Evolutionary conservation across 116 monocot species (phyloP).

Genomic region (Iris pallida): DNA sequence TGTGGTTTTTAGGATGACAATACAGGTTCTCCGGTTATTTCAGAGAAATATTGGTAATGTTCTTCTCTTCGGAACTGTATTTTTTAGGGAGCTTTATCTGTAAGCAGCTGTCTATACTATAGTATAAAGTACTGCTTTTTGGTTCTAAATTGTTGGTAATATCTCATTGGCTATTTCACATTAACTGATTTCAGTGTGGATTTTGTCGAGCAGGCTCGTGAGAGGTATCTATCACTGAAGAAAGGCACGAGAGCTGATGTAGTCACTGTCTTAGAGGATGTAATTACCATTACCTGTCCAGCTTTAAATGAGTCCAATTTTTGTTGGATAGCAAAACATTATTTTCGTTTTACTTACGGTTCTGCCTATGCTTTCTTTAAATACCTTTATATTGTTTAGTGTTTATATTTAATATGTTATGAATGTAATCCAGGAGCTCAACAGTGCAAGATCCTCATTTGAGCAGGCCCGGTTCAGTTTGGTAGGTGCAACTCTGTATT

Average conservation of each 20-base stretch:
- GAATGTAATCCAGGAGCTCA: constrained; percentile 63
- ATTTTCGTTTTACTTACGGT: not conserved
- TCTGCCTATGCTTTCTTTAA: constrained; percentile 3
- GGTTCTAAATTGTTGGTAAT: not conserved
- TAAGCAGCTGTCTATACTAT: too few relatives aligned
- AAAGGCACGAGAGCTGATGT: constrained; percentile 86
- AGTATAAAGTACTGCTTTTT: not conserved
- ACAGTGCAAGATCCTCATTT: constrained; percentile 91
- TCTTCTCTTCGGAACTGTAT: too few relatives aligned
- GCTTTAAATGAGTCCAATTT: constrained; percentile 1
- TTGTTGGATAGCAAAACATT: not conserved
- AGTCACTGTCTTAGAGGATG: constrained; percentile 80
- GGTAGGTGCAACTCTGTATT: constrained; percentile 30
- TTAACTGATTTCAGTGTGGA: constrained; percentile 11
- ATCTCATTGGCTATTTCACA: not conserved
- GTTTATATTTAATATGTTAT: constrained; percentile 7
- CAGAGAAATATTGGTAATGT: too few relatives aligned
- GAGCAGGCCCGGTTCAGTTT: constrained; percentile 98
- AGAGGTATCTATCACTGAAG: constrained; percentile 83
- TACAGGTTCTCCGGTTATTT: too few relatives aligned
- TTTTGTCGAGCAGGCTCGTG: constrained; percentile 67
- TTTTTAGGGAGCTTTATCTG: too few relatives aligned
- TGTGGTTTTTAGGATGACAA: too few relatives aligned
- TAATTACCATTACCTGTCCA: constrained; percentile 26
- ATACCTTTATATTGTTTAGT: constrained; percentile 1